Evolutionary conservation across 306 rosid genomes (phyloP).

Genomic region (Quercus aquifolioides): DNA sequence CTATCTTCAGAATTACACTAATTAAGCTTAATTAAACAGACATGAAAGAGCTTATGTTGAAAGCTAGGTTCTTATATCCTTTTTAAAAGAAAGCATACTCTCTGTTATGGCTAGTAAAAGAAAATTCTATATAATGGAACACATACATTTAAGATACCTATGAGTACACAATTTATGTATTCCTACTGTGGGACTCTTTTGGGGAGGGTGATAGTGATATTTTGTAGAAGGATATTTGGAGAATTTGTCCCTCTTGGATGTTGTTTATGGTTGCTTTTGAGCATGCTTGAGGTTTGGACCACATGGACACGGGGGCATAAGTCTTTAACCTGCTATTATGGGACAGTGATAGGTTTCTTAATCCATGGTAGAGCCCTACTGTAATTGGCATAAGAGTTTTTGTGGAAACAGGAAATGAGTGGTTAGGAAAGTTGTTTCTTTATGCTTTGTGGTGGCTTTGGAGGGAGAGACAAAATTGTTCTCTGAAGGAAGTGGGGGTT

Average conservation of each 20-base stretch:
- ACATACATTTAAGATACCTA: too few species aligned
- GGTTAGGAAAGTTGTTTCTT: not conserved
- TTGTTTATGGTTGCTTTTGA: not conserved
- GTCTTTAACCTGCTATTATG: not conserved
- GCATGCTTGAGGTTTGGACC: not conserved
- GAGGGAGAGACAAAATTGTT: not conserved
- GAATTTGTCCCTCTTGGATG: too few species aligned
- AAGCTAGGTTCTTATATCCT: not conserved
- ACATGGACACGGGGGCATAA: not conserved
- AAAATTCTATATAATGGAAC: too few species aligned
- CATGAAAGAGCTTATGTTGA: not conserved
- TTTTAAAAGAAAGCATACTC: too few species aligned
- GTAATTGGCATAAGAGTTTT: not conserved
- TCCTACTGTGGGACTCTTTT: too few species aligned
- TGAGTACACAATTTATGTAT: too few species aligned
- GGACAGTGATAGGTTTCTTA: not conserved
- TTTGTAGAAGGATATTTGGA: too few species aligned
- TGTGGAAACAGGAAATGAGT: not conserved
- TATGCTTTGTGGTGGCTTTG: not conserved
- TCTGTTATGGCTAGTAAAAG: too few species aligned
- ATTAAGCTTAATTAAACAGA: not conserved
- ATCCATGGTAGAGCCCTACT: not conserved
- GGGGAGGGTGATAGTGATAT: too few species aligned
- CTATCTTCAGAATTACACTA: not conserved
- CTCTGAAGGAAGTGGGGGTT: not conserved